These are phyloP conservation scores for Ajuga chamaepitys DNA, from an alignment of 257 asterid genomes.

Conservation along the genomic window DNA sequence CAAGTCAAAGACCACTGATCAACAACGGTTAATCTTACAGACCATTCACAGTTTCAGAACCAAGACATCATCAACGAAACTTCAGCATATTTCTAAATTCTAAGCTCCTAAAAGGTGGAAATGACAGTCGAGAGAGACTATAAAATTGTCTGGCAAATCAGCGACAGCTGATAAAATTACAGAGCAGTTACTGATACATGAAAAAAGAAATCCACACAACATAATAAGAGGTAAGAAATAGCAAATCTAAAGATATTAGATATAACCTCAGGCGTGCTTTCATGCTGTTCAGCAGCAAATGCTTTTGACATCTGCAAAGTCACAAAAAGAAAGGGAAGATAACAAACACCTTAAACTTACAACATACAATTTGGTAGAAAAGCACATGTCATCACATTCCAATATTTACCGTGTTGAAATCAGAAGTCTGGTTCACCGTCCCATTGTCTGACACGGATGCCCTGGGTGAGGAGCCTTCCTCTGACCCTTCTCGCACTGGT, in stretches of 20 bases:
- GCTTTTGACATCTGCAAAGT: constrained; percentile 36
- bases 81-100: not conserved
- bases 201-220: not conserved
- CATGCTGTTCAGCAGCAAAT: constrained; percentile 25
- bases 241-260: not conserved
- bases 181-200: not conserved
- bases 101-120: constrained; percentile 1
- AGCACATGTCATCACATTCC: not conserved
- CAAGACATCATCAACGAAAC: not conserved
- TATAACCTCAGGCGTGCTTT: constrained; percentile 35
- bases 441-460: constrained; percentile 46
- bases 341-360: not conserved
- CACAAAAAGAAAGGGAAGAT: constrained; percentile 7
- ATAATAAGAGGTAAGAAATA: not conserved
- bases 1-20: constrained; percentile 9
- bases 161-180: not conserved
- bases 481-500: constrained; percentile 72
- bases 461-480: constrained; percentile 64
- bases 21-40: not conserved
- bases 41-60: not conserved
- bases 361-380: constrained; percentile 3
- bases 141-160: not conserved
- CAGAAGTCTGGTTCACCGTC: constrained; percentile 36
- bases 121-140: not conserved
- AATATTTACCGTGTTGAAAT: constrained; percentile 22